phyloP scores from a whole-genome alignment of 73 alveolate genomes.

The Durusdinium trenchii region DNA sequence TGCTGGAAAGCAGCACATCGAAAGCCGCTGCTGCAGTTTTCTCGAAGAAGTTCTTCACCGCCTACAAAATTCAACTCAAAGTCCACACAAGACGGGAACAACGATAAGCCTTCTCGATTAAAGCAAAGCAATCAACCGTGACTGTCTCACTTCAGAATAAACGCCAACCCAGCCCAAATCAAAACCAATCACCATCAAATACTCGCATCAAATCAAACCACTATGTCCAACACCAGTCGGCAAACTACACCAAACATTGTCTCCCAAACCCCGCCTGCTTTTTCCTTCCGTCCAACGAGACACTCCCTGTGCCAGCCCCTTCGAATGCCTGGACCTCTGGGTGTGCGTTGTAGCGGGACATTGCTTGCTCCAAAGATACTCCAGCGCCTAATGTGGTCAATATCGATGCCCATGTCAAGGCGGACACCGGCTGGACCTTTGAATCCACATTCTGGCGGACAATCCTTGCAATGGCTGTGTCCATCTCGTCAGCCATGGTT shows the following conservation, averaged over 20 bases:
- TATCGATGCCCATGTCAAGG: background rate
- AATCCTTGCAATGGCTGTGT: background rate
- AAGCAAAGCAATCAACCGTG: too few species aligned
- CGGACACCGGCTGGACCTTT: background rate
- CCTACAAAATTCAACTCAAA: background rate
- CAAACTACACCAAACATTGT: too few species aligned
- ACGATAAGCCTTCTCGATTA: too few species aligned
- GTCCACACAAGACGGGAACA: too few species aligned
- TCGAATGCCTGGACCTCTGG: slow-evolving; percentile 8
- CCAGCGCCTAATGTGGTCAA: background rate
- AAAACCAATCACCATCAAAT: too few species aligned
- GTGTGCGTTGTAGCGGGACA: background rate
- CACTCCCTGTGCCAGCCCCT: background rate
- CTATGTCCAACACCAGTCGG: too few species aligned
- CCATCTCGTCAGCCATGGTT: background rate
- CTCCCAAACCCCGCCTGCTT: slow-evolving; percentile 12
- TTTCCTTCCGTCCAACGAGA: background rate
- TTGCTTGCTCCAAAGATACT: background rate
- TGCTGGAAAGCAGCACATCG: background rate
- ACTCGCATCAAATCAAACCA: too few species aligned
- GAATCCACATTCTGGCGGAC: slow-evolving; percentile 11
- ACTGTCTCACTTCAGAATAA: too few species aligned
- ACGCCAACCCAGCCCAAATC: background rate
- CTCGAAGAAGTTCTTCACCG: slow-evolving; percentile 13
- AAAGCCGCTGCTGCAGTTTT: background rate